Base-by-base conservation (phyloP, 1,284 basidiomycete species). In the Puccinia triticina region DNA sequence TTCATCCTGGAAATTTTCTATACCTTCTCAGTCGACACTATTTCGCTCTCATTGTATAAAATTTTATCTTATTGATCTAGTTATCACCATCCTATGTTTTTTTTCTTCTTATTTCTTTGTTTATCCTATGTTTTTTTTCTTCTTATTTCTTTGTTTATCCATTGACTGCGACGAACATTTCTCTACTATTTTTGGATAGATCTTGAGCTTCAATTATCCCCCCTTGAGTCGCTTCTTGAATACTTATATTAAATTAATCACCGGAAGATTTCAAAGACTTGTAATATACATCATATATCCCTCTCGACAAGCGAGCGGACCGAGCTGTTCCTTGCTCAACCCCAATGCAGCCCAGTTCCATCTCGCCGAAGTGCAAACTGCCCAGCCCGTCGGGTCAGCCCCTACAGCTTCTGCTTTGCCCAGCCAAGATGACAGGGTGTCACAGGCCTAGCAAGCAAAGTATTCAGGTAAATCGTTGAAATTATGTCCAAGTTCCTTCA, bases 71-170 rank as follows among this genome's bases (percentile, higher is more conserved):
- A 29, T 61, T 26, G 10, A 11, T 66, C 40, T 2, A 37, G 26
- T 21, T 66, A 66, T 66, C 32, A 66, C 37, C 1, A 32, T 5
- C 26, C 59, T 3, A 29, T 64, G 4, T 69, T 69, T 10, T 46
- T 29, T 29, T 43, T 67, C 40, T 67, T 67, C 40, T 29, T n/a
- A 18, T 67, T 37, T 40, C 16, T n/a, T 32, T 64, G 61, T 32
- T 64, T 26, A 64, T 37, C n/a, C 21, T n/a, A n/a, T n/a, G n/a
- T 67, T 67, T 7, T 67, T 29, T 29, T 43, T 67, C 40, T 67
- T 67, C 40, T 29, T n/a, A 18, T 67, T 37, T 40, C 16, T n/a
- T 32, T 64, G 61, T 32, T 66, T 32, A 66, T 43, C 32, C 21
- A 34, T 66, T 43, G 40, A 12, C 18, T 11, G 32, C 37, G 34